Base-by-base conservation (phyloP, 495 filamentous ascomycete species). In the Pyronema domesticum region DNA sequence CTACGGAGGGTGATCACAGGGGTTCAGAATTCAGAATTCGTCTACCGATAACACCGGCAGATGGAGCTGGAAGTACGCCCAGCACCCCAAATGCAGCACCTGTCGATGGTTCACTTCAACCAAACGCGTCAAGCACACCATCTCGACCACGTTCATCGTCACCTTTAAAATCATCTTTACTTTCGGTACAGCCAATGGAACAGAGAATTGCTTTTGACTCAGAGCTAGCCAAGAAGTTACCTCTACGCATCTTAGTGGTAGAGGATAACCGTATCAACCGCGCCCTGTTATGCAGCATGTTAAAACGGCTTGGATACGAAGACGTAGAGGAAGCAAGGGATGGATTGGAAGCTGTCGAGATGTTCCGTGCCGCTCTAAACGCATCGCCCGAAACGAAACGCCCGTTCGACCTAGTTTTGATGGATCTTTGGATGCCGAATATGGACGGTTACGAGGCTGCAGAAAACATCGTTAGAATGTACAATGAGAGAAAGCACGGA, bases 371-470 rank as follows among this genome's bases (percentile, higher is more conserved):
- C 40, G 64, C 68, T 34, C 48, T 73, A 6, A 55, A 64, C 8
- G 59, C 63, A 3, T 45, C 58, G 0, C 52, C 19, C 40, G 65
- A 34, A 18, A 55, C 33, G 53, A 65, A 40, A 51, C 60, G 52
- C 59, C 69, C 57, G 5, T 77, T 87, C 55, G 77, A 86, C 62
- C 72, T 83, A 0, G 72, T 89, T 17, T 66, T 87, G 30, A 89
- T 89, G 85, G 84, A 89, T 66, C 73, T 89, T 6, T 89, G 84
- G 84, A 89, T 89, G 84, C 85, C 84, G 1, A 72, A 78, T 54
- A 83, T 86, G 78, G 84, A 89, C 60, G 85, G 85, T 2, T 87
- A 85, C 54, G 79, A 87, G 63, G 84, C 84, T 6, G 78, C 83
- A 0, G 71, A 75, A 48, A 67, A 68, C 23, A 89, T 89, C 54